Base-by-base conservation (phyloP, 1,284 basidiomycete genomes). In the Kwoniella shivajii region DNA sequence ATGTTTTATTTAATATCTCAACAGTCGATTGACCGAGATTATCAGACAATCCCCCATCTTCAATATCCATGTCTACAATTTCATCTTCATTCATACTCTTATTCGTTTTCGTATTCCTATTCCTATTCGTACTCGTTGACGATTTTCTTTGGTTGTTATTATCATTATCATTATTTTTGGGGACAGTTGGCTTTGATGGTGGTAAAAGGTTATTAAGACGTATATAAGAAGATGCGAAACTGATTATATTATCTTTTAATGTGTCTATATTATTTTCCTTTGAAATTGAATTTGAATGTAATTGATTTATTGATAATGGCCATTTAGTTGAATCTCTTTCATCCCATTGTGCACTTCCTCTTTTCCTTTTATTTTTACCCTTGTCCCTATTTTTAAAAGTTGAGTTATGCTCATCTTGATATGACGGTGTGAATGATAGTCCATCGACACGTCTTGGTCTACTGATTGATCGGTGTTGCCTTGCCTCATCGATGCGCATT, bases 141-240 rank as follows among this genome's bases (percentile, higher is more conserved):
- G 27, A 30, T 34, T 38, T 6, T 36, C 2, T 18, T 16, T 24
- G 20, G 20, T n/a, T 45, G 24, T 20, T 16, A 22, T 16, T 22
- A 37, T n/a, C n/a, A n/a, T 22, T 16, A 26, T 34, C 26, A 16
- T n/a, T 6, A 26, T n/a, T 36, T 30, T 33, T 20, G n/a, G 16
- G 13, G 7, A 13, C 26, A 29, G n/a, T 33, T 11, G n/a, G 13
- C 11, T 3, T 27, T 13, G 20, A 42, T 27, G 46, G 47, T 10
- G 55, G 26, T 20, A 26, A 24, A n/a, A 64, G 43, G 20, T 36
- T 13, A 14, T 63, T 38, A 30, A 41, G 16, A 10, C 67, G 60
- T 29, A 68, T 64, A 27, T 65, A 65, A 13, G 56, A 16, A 9
- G 45, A 45, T 6, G 63, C 63, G 42, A 68, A 66, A 26, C 47